Percentiles rank a stretch among this genome's conserved stretches.
These are phyloP conservation scores for Ophiostoma triangulosporum DNA, from an alignment of 2,329 filamentous ascomycete genomes.

Conservation along the genomic window DNA sequence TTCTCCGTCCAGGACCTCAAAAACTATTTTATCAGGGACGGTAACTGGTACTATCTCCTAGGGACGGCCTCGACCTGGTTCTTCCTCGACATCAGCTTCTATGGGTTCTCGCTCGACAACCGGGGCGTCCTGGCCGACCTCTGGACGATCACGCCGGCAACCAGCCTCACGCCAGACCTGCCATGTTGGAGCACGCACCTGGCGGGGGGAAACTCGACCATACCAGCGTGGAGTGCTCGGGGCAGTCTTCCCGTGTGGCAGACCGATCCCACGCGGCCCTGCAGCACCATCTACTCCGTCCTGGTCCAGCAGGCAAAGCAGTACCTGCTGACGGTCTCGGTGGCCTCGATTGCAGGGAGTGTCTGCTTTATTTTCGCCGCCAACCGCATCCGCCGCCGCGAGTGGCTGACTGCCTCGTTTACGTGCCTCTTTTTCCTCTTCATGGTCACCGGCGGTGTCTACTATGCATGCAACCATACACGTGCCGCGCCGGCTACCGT, in stretches of 20 bases:
- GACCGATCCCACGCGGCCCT: constrained; percentile 33
- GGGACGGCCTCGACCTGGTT: constrained; percentile 38
- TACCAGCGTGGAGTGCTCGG: constrained; percentile 26
- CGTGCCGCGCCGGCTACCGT: constrained; percentile 32
- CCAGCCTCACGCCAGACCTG: constrained; percentile 24
- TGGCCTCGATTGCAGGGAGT: constrained; percentile 37
- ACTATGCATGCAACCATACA: constrained; percentile 32
- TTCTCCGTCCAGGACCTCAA: constrained; percentile 35
- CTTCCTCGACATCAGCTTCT: constrained; percentile 43
- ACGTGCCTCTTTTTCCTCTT: constrained; percentile 32
- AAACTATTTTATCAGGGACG: constrained; percentile 35
- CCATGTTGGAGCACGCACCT: constrained; percentile 35
- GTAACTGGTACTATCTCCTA: constrained; percentile 31
- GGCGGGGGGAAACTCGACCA: constrained; percentile 28
- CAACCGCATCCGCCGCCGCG: constrained; percentile 33
- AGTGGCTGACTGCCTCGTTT: constrained; percentile 37
- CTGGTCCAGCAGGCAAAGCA: constrained; percentile 39
- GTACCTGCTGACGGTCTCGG: constrained; percentile 36
- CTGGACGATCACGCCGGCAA: constrained; percentile 25
- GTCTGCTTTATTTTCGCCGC: constrained; percentile 34
- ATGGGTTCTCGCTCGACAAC: constrained; percentile 39
- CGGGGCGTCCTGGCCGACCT: constrained; percentile 28
- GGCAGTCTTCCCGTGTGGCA: constrained; percentile 33
- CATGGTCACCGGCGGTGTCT: constrained; percentile 35
- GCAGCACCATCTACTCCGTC: constrained; percentile 38